phyloP scores from a whole-genome alignment of 805 yeast species.

The Starmerella apis region DNA sequence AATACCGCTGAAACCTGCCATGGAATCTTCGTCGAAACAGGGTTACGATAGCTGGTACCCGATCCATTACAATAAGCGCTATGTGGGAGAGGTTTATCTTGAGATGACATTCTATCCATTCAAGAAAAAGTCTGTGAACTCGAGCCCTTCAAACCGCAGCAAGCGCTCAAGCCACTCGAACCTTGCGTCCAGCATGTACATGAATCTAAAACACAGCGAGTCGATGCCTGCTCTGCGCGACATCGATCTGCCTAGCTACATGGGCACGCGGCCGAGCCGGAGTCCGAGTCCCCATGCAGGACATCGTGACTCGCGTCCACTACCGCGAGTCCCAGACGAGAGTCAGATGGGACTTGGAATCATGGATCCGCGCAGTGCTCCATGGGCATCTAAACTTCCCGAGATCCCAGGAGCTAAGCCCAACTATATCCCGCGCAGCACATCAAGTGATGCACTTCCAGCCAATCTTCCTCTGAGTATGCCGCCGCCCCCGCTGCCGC shows the following conservation, averaged over 20 bases:
- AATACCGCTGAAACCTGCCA: slow-evolving; percentile 65
- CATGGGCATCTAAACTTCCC: neutral
- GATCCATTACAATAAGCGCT: slow-evolving; percentile 51
- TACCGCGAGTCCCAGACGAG: slow-evolving; percentile 12
- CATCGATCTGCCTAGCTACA: slow-evolving; percentile 4
- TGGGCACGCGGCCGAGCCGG: slow-evolving; percentile 6
- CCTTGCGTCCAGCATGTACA: neutral
- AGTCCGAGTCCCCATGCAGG: slow-evolving; percentile 6
- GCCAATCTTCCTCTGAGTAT: neutral
- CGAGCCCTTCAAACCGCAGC: neutral
- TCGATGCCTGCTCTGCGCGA: slow-evolving; percentile 9
- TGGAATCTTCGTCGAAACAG: slow-evolving; percentile 52
- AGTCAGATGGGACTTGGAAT: neutral
- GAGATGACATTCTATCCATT: slow-evolving; percentile 86
- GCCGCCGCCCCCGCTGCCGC: slow-evolving; percentile 1
- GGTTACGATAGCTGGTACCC: slow-evolving; percentile 84
- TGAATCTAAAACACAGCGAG: slow-evolving; percentile 6
- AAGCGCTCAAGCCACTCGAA: neutral
- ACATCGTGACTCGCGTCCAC: slow-evolving; percentile 8
- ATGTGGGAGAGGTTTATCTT: slow-evolving; percentile 79
- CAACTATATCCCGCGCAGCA: neutral
- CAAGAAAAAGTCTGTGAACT: slow-evolving; percentile 36
- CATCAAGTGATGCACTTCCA: neutral
- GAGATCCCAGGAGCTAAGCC: neutral
- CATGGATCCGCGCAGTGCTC: neutral